Conservation (phyloP, 2,329 filamentous ascomycete genomes). For the Apiospora malaysiana region DNA sequence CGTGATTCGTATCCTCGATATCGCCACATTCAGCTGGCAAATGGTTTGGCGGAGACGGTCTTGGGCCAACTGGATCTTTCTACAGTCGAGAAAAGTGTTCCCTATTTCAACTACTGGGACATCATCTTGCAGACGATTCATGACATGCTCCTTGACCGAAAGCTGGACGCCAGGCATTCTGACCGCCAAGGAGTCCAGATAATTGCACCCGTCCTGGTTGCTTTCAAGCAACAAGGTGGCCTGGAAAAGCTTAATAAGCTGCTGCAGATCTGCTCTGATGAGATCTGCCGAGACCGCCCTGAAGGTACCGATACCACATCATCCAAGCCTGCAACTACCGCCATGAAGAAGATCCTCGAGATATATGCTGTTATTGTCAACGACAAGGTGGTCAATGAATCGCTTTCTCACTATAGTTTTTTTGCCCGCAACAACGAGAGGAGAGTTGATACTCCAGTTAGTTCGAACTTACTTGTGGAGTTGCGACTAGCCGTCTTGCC, state of each 20-base stretch:
- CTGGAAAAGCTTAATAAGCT: constrained; percentile 76
- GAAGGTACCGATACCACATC: constrained; percentile 52
- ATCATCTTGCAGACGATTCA: constrained; percentile 79
- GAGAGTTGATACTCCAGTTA: constrained; percentile 48
- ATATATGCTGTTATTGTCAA: constrained; percentile 80
- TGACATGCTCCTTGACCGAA: constrained; percentile 77
- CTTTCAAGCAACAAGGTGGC: constrained; percentile 84
- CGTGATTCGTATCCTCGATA: constrained; percentile 65
- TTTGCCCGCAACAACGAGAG: constrained; percentile 48
- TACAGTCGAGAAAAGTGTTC: constrained; percentile 53
- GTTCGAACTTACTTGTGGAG: constrained; percentile 84
- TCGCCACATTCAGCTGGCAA: constrained; percentile 61
- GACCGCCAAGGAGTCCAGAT: constrained; percentile 59
- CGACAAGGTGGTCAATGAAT: constrained; percentile 81
- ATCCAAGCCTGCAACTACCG: constrained; percentile 57
- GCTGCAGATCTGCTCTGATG: constrained; percentile 69
- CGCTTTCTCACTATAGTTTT: constrained; percentile 62
- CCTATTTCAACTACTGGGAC: constrained; percentile 81
- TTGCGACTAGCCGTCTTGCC: constrained; percentile 81
- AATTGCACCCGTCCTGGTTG: constrained; percentile 79
- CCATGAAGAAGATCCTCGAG: constrained; percentile 82
- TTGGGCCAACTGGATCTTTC: constrained; percentile 67
- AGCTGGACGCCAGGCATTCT: constrained; percentile 47
- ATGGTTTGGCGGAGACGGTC: constrained; percentile 73
- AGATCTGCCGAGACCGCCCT: constrained; percentile 50